Conservation (phyloP, 345 rosid genomes). For the Mercurialis annua region DNA sequence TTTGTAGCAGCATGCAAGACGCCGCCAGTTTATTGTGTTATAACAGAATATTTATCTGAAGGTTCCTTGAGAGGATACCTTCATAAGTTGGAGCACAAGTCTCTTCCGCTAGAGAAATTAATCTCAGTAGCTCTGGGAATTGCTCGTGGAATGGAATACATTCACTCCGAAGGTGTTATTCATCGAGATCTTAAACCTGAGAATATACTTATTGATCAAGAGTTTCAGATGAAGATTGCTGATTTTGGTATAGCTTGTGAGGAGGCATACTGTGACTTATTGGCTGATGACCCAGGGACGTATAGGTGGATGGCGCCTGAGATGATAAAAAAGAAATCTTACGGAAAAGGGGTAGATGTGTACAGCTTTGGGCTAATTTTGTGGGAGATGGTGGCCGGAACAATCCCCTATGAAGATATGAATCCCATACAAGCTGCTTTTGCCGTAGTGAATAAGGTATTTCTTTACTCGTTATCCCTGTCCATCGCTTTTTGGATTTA, state of each 20-base stretch:
- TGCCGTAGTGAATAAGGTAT: constrained; percentile 95
- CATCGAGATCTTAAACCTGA: constrained; percentile 99
- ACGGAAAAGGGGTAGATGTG: constrained; percentile 83
- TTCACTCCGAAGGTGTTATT: constrained; percentile 80
- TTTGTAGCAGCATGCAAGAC: constrained; percentile 73
- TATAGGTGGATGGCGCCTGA: constrained; percentile 99
- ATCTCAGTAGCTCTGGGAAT: constrained; percentile 66
- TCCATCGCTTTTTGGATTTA: background rate
- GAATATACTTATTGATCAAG: constrained; percentile 68
- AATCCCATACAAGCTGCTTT: constrained; percentile 99
- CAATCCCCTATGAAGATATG: constrained; percentile 93
- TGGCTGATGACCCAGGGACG: constrained; percentile 97
- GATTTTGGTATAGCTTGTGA: constrained; percentile 99
- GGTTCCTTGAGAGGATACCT: constrained; percentile 85
- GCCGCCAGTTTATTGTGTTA: constrained; percentile 62
- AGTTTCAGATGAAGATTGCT: constrained; percentile 76
- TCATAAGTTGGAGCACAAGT: constrained; percentile 83
- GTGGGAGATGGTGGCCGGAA: constrained; percentile 97
- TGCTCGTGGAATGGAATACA: constrained; percentile 90
- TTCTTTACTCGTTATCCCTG: background rate
- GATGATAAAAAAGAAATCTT: constrained; percentile 87
- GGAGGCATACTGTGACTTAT: constrained; percentile 67
- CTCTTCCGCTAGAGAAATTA: constrained; percentile 62
- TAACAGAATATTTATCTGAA: constrained; percentile 66
- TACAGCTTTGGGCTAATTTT: constrained; percentile 93